Evolutionary conservation across 768 basidiomycete genomes (phyloP).

Genomic region (Boletus fagicola): DNA sequence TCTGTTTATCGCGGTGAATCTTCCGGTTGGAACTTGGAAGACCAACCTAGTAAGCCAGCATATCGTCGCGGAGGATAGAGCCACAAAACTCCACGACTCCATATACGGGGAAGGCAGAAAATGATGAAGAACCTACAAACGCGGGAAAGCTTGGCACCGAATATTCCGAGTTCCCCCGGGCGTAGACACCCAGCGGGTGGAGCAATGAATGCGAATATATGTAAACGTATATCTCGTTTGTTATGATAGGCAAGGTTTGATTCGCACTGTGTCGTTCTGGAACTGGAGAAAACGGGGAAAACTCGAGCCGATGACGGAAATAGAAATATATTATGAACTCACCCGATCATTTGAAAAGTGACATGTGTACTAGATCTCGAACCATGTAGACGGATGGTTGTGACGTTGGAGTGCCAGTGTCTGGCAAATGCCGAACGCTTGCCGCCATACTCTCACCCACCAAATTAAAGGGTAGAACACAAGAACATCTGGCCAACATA

Average conservation of each 20-base stretch:
- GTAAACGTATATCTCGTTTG: conserved; percentile 41
- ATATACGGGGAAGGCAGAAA: conserved; percentile 37
- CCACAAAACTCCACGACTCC: conserved; percentile 25
- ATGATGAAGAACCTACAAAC: conserved; percentile 46
- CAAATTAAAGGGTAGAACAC: not conserved
- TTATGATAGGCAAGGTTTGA: conserved; percentile 32
- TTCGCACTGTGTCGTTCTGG: conserved; percentile 22
- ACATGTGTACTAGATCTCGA: not conserved
- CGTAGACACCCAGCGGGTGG: conserved; percentile 11
- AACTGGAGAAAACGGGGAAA: conserved; percentile 14
- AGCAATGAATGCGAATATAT: conserved; percentile 14
- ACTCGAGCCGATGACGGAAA: not conserved
- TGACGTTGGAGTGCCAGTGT: no score
- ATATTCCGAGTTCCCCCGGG: conserved; percentile 4
- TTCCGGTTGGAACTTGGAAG: no score
- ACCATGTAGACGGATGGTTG: no score
- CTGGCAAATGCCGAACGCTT: not conserved
- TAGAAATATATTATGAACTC: not conserved
- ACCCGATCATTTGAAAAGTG: conserved; percentile 7
- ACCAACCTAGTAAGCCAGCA: no score
- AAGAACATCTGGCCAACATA: no score
- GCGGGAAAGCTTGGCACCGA: conserved; percentile 34
- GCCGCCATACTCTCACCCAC: not conserved
- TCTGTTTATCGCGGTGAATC: no score
- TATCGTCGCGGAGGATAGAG: no score